phyloP scores from a whole-genome alignment of 345 rosid genomes.

The Aquilaria sinensis region DNA sequence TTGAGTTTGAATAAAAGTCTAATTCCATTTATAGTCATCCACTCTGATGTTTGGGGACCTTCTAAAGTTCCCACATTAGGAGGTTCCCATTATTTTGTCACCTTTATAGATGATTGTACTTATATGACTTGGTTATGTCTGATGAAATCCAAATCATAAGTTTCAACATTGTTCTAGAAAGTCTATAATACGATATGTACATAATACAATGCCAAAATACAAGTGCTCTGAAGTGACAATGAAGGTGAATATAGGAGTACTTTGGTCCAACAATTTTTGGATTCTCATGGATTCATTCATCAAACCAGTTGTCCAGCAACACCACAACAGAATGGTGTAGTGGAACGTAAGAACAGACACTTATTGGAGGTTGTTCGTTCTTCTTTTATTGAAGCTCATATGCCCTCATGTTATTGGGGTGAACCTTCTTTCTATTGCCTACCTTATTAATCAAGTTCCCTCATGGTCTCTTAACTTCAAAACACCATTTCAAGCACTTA shows the following conservation, averaged over 20 bases:
- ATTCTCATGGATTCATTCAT: background rate
- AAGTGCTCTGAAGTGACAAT: background rate
- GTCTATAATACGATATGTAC: constrained; percentile 4
- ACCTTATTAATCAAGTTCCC: background rate
- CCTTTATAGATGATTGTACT: constrained; percentile 7
- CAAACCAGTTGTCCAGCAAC: background rate
- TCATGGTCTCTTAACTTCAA: background rate
- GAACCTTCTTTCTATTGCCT: background rate
- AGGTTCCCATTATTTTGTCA: background rate
- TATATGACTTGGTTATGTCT: background rate
- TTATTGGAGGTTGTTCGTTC: constrained; percentile 3
- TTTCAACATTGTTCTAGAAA: background rate
- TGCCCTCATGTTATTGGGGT: background rate
- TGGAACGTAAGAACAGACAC: background rate
- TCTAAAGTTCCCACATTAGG: background rate
- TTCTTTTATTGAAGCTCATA: background rate
- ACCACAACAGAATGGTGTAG: background rate
- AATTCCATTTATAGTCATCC: background rate
- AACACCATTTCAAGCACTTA: background rate
- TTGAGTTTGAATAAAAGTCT: background rate
- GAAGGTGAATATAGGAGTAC: background rate
- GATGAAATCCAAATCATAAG: background rate
- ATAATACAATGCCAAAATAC: constrained; percentile 1
- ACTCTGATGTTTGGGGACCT: constrained; percentile 10
- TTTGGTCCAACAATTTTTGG: background rate